Percentiles rank a stretch among this genome's conserved stretches.
Evolutionary conservation across 768 basidiomycete genomes (phyloP).

Genomic region (Kwoniella botswanensis): DNA sequence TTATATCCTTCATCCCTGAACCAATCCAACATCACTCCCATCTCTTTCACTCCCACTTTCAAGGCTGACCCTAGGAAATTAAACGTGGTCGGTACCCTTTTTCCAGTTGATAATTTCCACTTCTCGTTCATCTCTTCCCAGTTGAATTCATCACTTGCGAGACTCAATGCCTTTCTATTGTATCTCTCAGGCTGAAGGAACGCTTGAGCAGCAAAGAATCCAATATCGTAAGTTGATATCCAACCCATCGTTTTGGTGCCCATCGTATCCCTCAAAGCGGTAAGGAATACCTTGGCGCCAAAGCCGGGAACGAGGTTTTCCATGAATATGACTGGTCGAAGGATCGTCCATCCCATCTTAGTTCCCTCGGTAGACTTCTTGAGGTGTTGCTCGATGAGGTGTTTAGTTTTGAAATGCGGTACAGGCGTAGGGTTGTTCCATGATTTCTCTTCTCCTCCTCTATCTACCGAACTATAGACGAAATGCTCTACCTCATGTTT

Average conservation of each 20-base stretch:
- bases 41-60: constrained; percentile 6
- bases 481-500: constrained; percentile 5
- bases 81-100: background rate
- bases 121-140: constrained; percentile 7
- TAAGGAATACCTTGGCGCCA: constrained; percentile 6
- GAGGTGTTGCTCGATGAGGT: constrained; percentile 16
- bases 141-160: constrained; percentile 13
- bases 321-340: constrained; percentile 13
- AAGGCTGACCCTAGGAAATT: constrained; percentile 13
- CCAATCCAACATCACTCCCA: constrained; percentile 26
- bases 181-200: constrained; percentile 8
- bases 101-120: constrained; percentile 10
- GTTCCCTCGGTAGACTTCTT: background rate
- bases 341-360: constrained; percentile 7
- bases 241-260: constrained; percentile 5
- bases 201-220: constrained; percentile 10
- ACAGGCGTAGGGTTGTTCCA: constrained; percentile 18
- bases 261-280: constrained; percentile 15
- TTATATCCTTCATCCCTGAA: constrained; percentile 15
- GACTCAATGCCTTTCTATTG: constrained; percentile 9
- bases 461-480: constrained; percentile 24
- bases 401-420: constrained; percentile 22
- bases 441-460: constrained; percentile 20
- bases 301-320: constrained; percentile 9
- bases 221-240: constrained; percentile 16